Evolutionary conservation across 352 stramenopile species (phyloP).

Genomic region (Globisporangium barbulae): DNA sequence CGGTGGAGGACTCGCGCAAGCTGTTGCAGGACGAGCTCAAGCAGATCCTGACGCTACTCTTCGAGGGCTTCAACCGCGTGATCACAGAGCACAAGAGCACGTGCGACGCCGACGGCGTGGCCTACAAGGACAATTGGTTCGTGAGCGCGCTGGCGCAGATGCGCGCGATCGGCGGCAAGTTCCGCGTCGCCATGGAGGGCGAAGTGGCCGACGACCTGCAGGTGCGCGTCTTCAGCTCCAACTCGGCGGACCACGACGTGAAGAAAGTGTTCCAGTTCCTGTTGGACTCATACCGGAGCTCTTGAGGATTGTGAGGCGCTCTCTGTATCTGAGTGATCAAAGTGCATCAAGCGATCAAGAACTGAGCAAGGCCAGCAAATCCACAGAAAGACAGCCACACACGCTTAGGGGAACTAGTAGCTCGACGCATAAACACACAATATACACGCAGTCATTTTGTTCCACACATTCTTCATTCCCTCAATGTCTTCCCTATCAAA

Average conservation of each 20-base stretch:
- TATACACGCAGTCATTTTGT: background rate
- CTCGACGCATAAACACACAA: conserved; percentile 1
- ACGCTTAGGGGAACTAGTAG: background rate
- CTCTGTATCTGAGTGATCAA: background rate
- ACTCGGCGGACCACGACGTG: conserved; percentile 57
- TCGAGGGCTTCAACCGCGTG: conserved; percentile 69
- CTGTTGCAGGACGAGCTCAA: conserved; percentile 44
- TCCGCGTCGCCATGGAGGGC: conserved; percentile 48
- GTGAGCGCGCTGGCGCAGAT: conserved; percentile 66
- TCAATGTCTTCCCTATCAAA: background rate
- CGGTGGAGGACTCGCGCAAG: conserved; percentile 37
- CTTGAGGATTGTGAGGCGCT: background rate
- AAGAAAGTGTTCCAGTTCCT: conserved; percentile 76
- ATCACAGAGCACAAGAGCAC: conserved; percentile 74
- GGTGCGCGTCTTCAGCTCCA: conserved; percentile 46
- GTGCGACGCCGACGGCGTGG: conserved; percentile 67
- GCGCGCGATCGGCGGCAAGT: conserved; percentile 58
- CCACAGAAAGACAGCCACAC: background rate
- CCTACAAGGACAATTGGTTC: conserved; percentile 83
- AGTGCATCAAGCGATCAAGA: background rate
- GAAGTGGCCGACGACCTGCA: conserved; percentile 49
- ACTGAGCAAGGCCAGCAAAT: background rate
- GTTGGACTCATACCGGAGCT: conserved; percentile 64
- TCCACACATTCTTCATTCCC: background rate
- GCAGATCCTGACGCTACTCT: conserved; percentile 51